Evolutionary conservation across 169 alveolate species (phyloP), one percentile per base, ranked within the genome.

Genomic region (Cryptosporidium ubiquitum): DNA sequence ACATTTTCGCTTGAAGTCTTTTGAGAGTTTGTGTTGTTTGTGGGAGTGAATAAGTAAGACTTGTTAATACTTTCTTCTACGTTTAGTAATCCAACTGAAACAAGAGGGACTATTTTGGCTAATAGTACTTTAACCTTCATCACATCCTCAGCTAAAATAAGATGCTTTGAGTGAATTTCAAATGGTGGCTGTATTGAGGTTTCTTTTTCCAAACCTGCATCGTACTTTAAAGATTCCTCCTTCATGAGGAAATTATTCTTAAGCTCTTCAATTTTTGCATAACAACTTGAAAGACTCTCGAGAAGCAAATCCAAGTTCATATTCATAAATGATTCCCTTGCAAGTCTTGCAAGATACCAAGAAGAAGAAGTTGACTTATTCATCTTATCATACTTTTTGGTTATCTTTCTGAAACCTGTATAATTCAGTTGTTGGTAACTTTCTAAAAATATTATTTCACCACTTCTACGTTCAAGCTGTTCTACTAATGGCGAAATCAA

Each of bases 361-460:
- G 94, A 86, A n/a, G 92, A 89, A 35, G 94, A 89, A 5, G 86
- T 47, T 68, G 93, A 84, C 12, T 91, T 69, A 84, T 91, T 92
- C 68, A 91, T 93, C 44, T 94, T 94, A 69, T 94, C 95, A 61
- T 91, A 94, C 39, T 94, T 94, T 73, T 92, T 94, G 12, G 96
- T 92, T 31, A 94, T 94, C 70, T 94, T 94, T n/a, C 93, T 75
- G 60, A 94, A 94, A 1, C 94, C 96, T 0, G 92, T 94, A 70
- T 91, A 94, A 37, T 94, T 94, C 10, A 92, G 44, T 26, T 92
- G 84, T 31, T 69, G 91, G 60, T 86, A 94, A 14, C 92, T 89
- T 31, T 93, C 94, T 10, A 94, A 35, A 57, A 94, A 92, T 23
- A 91, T 69, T 16, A 94, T 64, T 18, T 84, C 93, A 33, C 84